Evolutionary conservation across 345 rosid genomes (phyloP).

Genomic region (Nephelium lappaceum): DNA sequence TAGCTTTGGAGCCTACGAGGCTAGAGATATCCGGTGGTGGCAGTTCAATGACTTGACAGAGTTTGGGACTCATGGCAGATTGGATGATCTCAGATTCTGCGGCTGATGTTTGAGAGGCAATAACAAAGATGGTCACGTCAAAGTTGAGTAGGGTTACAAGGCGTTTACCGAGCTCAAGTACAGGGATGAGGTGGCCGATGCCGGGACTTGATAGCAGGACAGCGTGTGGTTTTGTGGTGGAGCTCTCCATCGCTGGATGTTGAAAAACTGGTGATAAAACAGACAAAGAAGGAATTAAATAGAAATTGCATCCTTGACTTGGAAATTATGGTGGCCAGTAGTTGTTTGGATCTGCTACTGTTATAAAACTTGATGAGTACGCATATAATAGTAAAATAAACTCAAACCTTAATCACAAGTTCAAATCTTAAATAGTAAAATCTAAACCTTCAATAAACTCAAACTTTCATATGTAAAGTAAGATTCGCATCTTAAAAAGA

Average conservation of each 20-base stretch:
- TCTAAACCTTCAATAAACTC: too few species aligned
- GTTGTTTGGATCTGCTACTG: too few species aligned
- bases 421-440: too few species aligned
- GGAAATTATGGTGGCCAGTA: too few species aligned
- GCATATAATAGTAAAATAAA: too few species aligned
- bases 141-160: slow-evolving; percentile 36
- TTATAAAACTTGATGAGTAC: too few species aligned
- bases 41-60: slow-evolving; percentile 32
- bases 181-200: slow-evolving; percentile 62
- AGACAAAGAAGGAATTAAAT: background rate
- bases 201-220: slow-evolving; percentile 60
- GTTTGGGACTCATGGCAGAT: slow-evolving; percentile 24
- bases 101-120: slow-evolving; percentile 23
- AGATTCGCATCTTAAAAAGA: too few species aligned
- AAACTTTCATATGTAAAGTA: too few species aligned
- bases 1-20: slow-evolving; percentile 31
- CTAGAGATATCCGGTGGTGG: slow-evolving; percentile 39
- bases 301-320: too few species aligned
- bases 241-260: background rate
- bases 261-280: background rate
- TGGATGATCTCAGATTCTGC: slow-evolving; percentile 29
- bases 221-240: slow-evolving; percentile 33
- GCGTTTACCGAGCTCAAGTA: slow-evolving; percentile 56
- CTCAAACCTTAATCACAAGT: too few species aligned
- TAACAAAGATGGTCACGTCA: slow-evolving; percentile 46